Base-by-base conservation (phyloP, 495 filamentous ascomycete genomes). In the Thermochaetoides thermophila region DNA sequence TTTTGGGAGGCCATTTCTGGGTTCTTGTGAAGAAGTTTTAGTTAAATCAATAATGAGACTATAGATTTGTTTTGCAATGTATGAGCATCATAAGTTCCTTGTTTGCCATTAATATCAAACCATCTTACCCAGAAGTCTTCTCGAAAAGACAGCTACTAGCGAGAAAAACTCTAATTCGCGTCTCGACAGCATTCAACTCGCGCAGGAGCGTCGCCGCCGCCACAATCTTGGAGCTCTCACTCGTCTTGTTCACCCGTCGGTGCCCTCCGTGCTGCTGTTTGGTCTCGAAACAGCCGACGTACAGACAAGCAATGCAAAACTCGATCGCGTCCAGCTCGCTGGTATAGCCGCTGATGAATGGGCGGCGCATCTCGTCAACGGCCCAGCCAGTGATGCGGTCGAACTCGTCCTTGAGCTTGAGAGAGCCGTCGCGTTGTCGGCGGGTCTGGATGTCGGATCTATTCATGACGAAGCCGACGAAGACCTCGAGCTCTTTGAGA, bases 401-500 rank as follows among this genome's bases (percentile, higher is more conserved):
- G 24, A 71, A 78, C 13, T 69, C 68, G 7, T 81, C 76, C 32
- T 67, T 73, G 59, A 85, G 64, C 10, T 55, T 63, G 1, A 50
- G 53, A 3, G 72, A 75, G 3, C 50, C 52, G 29, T 87, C 81
- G 27, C 73, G 71, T 37, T 84, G 74, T 1, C 71, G 61, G 31
- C 57, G 63, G 11, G 60, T 73, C 39, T 73, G 71, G 3, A 53
- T 52, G 17, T 74, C 73, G 1, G 53, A 60, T 29, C 66, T 74
- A 35, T 76, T 81, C 14, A 86, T 54, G 31, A 91, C 77, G 25
- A 61, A 69, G 17, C 83, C 81, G 19, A 71, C 64, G 49, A 86
- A 82, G 15, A 81, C 78, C 55, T 92, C 84, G 8, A 78, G 49
- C 47, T 92, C 84, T 3, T 53, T 69, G 8, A 91, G 58, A 0